phyloP scores from a whole-genome alignment of 371 early-diverging fungal species.

The Mortierella sp. region DNA sequence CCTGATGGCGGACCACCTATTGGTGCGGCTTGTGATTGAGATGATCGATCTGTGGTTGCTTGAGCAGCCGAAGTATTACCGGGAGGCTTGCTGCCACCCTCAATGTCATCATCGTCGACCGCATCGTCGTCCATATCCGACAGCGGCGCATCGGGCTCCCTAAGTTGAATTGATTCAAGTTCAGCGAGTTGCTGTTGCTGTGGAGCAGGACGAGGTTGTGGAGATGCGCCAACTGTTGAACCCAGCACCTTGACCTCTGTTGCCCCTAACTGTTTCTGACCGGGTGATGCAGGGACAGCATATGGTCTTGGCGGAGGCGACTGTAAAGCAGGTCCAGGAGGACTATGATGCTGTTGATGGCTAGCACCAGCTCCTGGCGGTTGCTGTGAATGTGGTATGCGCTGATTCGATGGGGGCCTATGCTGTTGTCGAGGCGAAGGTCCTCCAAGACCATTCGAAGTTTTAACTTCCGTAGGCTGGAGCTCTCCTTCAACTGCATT shows the following conservation, averaged over 20 bases:
- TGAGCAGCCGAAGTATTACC: constrained; percentile 7
- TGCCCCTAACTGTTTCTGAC: constrained; percentile 29
- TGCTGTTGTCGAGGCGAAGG: constrained; percentile 33
- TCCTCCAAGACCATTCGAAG: constrained; percentile 10
- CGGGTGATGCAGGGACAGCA: constrained; percentile 28
- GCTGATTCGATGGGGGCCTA: constrained; percentile 13
- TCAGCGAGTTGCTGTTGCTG: constrained; percentile 3
- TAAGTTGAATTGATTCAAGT: constrained; percentile 5
- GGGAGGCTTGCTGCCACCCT: constrained; percentile 19
- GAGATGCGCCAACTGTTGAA: constrained; percentile 6
- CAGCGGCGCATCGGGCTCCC: constrained; percentile 41
- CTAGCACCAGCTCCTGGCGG: constrained; percentile 17
- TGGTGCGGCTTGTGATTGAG: constrained; percentile 17
- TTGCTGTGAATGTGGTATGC: constrained; percentile 26
- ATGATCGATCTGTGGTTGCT: constrained; percentile 7
- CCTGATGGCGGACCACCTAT: constrained; percentile 45
- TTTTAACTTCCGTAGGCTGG: constrained; percentile 2
- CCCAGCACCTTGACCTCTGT: constrained; percentile 27
- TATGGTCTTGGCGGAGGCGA: constrained; percentile 18
- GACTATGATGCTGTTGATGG: constrained; percentile 20
- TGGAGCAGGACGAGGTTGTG: constrained; percentile 4
- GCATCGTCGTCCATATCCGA: constrained; percentile 23
- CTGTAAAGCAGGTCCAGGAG: constrained; percentile 11
- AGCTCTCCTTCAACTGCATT: neutral
- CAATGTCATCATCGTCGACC: constrained; percentile 44